Conservation (phyloP, 2,329 filamentous ascomycete species). For the Xylaria hypoxylon region DNA sequence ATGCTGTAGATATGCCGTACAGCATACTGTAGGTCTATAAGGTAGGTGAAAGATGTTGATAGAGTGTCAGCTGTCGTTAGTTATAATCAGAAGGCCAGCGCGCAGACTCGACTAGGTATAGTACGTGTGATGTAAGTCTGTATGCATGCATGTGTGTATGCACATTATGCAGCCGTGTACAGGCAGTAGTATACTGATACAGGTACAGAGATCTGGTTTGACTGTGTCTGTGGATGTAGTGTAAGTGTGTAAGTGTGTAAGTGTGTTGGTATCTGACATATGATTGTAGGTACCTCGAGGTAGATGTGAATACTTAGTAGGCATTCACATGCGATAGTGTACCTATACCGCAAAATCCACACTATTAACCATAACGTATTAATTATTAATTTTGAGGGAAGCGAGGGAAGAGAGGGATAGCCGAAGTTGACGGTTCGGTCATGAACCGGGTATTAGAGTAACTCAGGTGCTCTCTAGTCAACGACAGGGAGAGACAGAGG, state of each 20-base stretch:
- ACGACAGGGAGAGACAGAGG: conserved; percentile 31
- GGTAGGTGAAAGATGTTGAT: too few species aligned
- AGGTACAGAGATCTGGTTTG: not conserved
- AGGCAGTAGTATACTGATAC: too few species aligned
- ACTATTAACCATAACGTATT: not conserved
- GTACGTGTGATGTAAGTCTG: conserved; percentile 30
- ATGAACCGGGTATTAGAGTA: conserved; percentile 27
- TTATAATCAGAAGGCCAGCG: conserved; percentile 28
- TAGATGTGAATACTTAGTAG: not conserved
- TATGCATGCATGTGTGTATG: conserved; percentile 26
- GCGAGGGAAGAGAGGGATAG: conserved; percentile 8
- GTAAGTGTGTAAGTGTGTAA: not conserved
- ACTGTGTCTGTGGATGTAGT: not conserved
- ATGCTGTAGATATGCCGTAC: not conserved
- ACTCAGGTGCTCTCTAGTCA: conserved; percentile 20
- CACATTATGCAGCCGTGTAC: conserved; percentile 13
- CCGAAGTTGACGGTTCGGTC: conserved; percentile 19
- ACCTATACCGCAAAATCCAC: not conserved
- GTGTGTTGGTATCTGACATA: not conserved
- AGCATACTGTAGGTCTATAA: not conserved
- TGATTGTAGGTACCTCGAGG: not conserved
- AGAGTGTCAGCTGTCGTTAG: conserved; percentile 13
- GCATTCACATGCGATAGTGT: not conserved
- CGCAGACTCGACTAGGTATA: conserved; percentile 13
- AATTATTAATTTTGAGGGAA: not conserved